Evolutionary conservation across 495 filamentous ascomycete genomes (phyloP).

Genomic region (Neurospora tetrasperma): DNA sequence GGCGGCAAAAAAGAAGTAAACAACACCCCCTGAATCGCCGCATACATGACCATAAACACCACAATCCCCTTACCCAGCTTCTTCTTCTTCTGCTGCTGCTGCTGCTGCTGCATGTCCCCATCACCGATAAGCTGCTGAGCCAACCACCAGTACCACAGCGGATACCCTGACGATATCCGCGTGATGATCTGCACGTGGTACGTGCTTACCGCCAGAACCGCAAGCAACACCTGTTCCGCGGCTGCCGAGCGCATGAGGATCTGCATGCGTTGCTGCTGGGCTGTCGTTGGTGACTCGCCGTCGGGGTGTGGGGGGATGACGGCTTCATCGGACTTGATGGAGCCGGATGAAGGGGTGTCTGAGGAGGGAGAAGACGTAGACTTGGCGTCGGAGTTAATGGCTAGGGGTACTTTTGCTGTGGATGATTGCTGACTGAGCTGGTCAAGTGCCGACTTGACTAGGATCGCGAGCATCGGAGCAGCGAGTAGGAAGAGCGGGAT

Average conservation of each 20-base stretch:
- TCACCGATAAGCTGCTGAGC: constrained; percentile 29
- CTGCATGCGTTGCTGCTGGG: constrained; percentile 6
- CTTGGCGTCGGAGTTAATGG: background rate
- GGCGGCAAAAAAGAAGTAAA: constrained; percentile 93
- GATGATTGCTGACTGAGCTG: constrained; percentile 13
- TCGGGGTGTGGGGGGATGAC: background rate
- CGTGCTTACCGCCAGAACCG: constrained; percentile 52
- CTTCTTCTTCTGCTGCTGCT: constrained; percentile 4
- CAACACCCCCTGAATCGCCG: constrained; percentile 64
- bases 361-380: background rate
- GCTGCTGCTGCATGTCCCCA: background rate
- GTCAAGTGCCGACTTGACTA: constrained; percentile 52
- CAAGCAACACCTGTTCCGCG: constrained; percentile 61
- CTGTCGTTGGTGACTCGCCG: background rate
- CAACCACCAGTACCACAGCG: constrained; percentile 81
- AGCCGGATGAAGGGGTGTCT: background rate
- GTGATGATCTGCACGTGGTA: constrained; percentile 94
- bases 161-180: constrained; percentile 78
- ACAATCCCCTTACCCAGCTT: constrained; percentile 21
- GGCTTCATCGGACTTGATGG: background rate
- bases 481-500: constrained; percentile 82
- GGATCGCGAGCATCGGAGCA: constrained; percentile 61
- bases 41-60: constrained; percentile 68
- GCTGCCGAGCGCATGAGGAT: constrained; percentile 47
- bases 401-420: background rate